phyloP scores from a whole-genome alignment of 306 rosid genomes.

The Trichosanthes truncata region DNA sequence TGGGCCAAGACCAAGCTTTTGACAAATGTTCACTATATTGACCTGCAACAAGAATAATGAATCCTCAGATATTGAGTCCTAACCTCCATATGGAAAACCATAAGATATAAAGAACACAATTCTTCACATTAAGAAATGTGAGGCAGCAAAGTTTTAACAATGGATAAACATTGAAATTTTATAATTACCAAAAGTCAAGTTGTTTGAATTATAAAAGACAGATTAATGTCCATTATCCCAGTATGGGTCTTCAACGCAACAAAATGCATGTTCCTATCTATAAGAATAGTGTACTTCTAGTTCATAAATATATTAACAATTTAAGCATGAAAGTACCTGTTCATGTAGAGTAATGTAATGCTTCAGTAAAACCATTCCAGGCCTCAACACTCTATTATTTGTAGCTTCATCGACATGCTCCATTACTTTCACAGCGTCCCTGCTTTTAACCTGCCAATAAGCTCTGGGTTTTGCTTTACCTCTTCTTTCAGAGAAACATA shows the following conservation, averaged over 20 bases:
- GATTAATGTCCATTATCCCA: neutral
- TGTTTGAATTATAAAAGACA: neutral
- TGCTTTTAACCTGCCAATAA: neutral
- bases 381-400: conserved; percentile 24
- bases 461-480: neutral
- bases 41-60: conserved; percentile 26
- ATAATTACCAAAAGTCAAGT: neutral
- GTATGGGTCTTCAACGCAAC: neutral
- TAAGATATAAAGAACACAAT: neutral
- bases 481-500: conserved; percentile 21
- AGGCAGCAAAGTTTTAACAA: neutral
- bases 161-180: neutral
- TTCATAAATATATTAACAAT: neutral
- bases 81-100: neutral
- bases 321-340: conserved; percentile 28
- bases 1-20: conserved; percentile 41
- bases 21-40: conserved; percentile 30
- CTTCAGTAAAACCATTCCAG: conserved; percentile 62
- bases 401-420: neutral
- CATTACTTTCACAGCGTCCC: conserved; percentile 5
- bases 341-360: conserved; percentile 20
- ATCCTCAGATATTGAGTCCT: neutral
- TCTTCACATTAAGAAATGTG: neutral
- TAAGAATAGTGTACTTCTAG: neutral
- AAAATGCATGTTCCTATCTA: neutral